Conservation (phyloP, 495 filamentous ascomycete genomes). For the Poronia punctata region DNA sequence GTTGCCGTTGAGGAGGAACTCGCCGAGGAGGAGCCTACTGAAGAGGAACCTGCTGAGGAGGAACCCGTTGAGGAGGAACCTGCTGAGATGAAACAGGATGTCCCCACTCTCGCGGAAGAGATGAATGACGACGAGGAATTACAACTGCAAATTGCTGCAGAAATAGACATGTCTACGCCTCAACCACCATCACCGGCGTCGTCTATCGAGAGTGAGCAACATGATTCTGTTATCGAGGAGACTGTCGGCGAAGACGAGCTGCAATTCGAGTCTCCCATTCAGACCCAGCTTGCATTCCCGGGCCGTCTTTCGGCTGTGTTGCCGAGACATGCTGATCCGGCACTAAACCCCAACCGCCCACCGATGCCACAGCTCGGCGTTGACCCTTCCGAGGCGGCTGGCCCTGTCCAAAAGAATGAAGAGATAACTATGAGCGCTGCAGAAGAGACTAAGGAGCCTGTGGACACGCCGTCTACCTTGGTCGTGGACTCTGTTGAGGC, state of each 20-base stretch:
- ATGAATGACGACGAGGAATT: conserved; percentile 8
- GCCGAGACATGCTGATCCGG: conserved; percentile 41
- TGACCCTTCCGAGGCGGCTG: not conserved
- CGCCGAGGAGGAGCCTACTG: conserved; percentile 6
- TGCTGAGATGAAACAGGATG: not conserved
- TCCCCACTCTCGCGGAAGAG: not conserved
- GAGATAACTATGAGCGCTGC: not conserved
- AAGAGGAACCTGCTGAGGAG: conserved; percentile 1
- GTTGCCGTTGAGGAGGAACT: conserved; percentile 5
- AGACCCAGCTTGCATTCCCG: conserved; percentile 36
- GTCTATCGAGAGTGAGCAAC: too few species aligned
- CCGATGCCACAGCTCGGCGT: conserved; percentile 7
- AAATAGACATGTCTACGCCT: not conserved
- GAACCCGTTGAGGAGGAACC: conserved; percentile 11
- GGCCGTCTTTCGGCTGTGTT: conserved; percentile 45
- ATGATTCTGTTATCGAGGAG: not conserved
- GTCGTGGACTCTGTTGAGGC: too few species aligned
- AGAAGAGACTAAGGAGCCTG: not conserved
- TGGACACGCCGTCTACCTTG: too few species aligned
- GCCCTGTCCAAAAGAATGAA: not conserved
- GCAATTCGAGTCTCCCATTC: conserved; percentile 24
- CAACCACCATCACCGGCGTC: too few species aligned
- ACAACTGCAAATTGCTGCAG: conserved; percentile 6
- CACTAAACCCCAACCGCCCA: conserved; percentile 22
- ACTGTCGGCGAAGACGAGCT: conserved; percentile 9